Base-by-base conservation (phyloP, 208 protist species). In the Trichomonas tenax region DNA sequence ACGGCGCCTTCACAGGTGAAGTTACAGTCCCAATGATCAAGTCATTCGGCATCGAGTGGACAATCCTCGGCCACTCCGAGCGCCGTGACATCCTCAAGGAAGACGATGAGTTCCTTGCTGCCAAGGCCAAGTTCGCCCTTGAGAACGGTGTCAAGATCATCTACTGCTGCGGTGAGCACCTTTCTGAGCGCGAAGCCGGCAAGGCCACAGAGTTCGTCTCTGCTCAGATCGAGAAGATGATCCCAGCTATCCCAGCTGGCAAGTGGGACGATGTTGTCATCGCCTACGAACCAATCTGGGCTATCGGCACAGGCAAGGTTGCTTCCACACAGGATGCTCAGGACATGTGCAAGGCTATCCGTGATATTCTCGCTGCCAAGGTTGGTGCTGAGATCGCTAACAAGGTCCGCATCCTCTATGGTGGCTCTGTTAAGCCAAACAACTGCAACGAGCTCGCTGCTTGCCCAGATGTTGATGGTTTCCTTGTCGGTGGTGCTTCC, bases 1-100 rank as follows among this genome's bases (percentile, higher is more conserved):
- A 97, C 41, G 97, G 97, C 49, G 97, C 97, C 31, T 97, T 96
- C 96, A 97, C 97, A 38, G 97, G 97, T 96, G 97, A 97, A 96
- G 95, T 96, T 89, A 96, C 96, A 46, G 46, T 93, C 31, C 96
- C 96, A 72, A 72, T 95, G 95, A 34, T 97, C n/a, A 95, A 82
- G 45, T 48, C 96, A 26, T 96, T 96, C 72, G 96, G 89, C 15
- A 44, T 96, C 36, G 38, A 86, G 41, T 96, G 96, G 96, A 88
- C 93, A 41, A 97, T 97, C 88, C 41, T 97, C 51, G 96, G 96
- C 15, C 96, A 97, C 95, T 96, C 96, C 11, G 96, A 97, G 63
- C 96, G 96, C 15, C 38, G 96, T 45, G 81, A 88, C 48, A 90
- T 97, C 81, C 97, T 95, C 93, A 46, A 96, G 26, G 96, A 96